Evolutionary conservation across 805 yeast species (phyloP).

Genomic region (Kockiozyma suomiensis): DNA sequence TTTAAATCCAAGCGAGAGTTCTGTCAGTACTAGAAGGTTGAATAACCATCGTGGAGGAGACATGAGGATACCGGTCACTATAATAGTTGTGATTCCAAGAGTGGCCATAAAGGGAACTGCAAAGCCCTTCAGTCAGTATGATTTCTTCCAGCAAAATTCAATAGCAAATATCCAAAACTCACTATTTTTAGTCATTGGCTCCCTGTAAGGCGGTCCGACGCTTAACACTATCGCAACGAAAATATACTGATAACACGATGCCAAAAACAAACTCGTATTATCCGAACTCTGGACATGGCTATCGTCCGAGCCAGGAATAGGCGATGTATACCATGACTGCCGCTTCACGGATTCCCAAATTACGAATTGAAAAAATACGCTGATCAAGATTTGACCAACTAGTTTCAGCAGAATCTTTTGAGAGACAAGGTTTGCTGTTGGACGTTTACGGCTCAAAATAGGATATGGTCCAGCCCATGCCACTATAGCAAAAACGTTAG

Average conservation of each 20-base stretch:
- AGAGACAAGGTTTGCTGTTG: conserved; percentile 91
- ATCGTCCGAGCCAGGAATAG: conserved; percentile 64
- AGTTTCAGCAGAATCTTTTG: conserved; percentile 84
- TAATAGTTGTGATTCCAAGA: conserved; percentile 51
- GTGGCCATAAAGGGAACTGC: conserved; percentile 68
- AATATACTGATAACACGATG: conserved; percentile 87
- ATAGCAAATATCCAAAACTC: neutral
- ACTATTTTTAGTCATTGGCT: conserved; percentile 61
- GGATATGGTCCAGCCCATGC: conserved; percentile 90
- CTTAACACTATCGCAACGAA: conserved; percentile 80
- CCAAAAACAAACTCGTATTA: conserved; percentile 80
- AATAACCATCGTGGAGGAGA: conserved; percentile 60
- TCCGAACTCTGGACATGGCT: conserved; percentile 83
- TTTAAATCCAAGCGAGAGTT: conserved; percentile 56
- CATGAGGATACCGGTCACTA: conserved; percentile 60
- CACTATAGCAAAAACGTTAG: conserved; percentile 50
- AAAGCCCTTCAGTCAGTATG: conserved; percentile 38
- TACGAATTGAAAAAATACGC: conserved; percentile 64
- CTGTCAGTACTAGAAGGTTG: conserved; percentile 72
- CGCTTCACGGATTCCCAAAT: conserved; percentile 65
- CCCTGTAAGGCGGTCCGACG: conserved; percentile 91
- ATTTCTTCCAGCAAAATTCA: neutral
- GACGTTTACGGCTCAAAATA: conserved; percentile 67
- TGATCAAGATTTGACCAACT: conserved; percentile 69
- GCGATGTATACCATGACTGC: conserved; percentile 66